Conservation (phyloP, 306 rosid genomes). For the Mucuna pruriens region DNA sequence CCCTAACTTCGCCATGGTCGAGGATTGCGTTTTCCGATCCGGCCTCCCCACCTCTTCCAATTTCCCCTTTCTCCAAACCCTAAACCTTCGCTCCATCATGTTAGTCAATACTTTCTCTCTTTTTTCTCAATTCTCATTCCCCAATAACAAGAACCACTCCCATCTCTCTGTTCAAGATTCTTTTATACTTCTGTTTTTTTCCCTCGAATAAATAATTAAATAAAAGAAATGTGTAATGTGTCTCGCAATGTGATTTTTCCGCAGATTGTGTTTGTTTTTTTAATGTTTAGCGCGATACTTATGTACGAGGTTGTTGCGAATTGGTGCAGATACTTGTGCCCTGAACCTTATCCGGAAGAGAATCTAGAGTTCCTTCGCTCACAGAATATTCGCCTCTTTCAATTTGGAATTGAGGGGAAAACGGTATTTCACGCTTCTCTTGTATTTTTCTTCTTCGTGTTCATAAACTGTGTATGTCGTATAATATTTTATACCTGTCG, state of each 20-base stretch:
- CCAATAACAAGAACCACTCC: too few species aligned
- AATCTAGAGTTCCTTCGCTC: conserved; percentile 76
- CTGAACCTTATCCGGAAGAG: conserved; percentile 87
- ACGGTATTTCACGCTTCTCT: conserved; percentile 54
- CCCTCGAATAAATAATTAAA: background rate
- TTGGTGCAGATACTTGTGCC: conserved; percentile 83
- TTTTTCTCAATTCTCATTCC: background rate
- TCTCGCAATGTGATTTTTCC: background rate
- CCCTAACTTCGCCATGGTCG: conserved; percentile 84
- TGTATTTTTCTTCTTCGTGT: background rate
- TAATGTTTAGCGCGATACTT: background rate
- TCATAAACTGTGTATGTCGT: background rate
- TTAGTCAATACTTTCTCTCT: conserved; percentile 44
- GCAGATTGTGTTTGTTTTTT: background rate
- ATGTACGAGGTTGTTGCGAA: conserved; percentile 14
- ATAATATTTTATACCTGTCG: background rate
- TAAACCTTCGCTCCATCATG: conserved; percentile 85
- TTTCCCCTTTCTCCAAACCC: conserved; percentile 71
- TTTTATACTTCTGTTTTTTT: background rate
- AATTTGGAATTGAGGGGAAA: conserved; percentile 93
- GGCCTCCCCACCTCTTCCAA: conserved; percentile 70
- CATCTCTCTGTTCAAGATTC: too few species aligned
- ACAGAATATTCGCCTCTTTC: conserved; percentile 71
- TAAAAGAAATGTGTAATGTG: background rate
- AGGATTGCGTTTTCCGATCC: conserved; percentile 91